phyloP scores from a whole-genome alignment of 768 basidiomycete genomes.

The Calocera cornea region DNA sequence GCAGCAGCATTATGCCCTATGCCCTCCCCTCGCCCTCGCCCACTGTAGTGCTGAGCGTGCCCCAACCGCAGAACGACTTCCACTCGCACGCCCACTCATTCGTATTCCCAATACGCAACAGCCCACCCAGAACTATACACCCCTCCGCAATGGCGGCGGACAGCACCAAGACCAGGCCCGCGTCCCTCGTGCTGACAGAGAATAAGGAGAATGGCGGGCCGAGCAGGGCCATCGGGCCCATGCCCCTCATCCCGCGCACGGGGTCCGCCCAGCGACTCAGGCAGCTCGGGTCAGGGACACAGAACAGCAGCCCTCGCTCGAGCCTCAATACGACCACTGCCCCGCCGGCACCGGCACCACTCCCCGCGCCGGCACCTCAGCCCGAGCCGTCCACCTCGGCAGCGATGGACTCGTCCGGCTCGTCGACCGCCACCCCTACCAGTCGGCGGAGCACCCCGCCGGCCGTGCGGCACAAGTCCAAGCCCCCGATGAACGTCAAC shows the following conservation, averaged over 20 bases:
- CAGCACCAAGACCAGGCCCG: background rate
- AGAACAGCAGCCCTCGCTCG: background rate
- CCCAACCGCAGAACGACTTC: background rate
- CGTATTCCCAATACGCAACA: background rate
- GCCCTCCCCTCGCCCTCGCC: constrained; percentile 1
- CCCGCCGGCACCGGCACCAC: no score
- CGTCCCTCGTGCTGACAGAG: background rate
- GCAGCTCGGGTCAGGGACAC: background rate
- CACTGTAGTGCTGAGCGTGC: background rate
- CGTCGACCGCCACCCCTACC: background rate
- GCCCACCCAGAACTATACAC: background rate
- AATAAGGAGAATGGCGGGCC: background rate
- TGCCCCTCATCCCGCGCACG: background rate
- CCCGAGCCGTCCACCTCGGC: background rate
- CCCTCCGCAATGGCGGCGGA: background rate
- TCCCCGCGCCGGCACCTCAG: background rate
- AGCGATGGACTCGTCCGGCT: background rate
- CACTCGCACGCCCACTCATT: background rate
- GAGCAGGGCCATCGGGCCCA: background rate
- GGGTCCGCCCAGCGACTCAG: background rate
- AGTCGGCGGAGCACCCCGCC: background rate
- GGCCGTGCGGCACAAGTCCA: background rate
- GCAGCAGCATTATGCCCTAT: background rate
- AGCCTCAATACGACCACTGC: background rate
- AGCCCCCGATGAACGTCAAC: constrained; percentile 8